Conservation (phyloP, 2,329 filamentous ascomycete species). For the Alternaria ventricosa region DNA sequence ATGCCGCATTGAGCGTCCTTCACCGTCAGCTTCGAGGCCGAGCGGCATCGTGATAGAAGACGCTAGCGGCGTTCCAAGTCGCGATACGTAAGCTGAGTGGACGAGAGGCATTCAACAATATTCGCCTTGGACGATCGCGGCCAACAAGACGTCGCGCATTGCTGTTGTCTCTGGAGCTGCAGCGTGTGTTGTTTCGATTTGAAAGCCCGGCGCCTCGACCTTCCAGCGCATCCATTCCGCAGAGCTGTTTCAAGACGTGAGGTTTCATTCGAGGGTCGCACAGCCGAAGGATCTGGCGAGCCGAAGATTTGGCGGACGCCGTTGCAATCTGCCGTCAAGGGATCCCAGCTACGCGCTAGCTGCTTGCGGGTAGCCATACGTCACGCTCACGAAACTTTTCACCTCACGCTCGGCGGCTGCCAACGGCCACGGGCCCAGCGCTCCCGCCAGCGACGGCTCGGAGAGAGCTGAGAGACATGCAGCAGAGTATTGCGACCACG, state of each 20-base stretch:
- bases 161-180: constrained; percentile 10
- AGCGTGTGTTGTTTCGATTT: constrained; percentile 20
- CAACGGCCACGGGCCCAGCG: background rate
- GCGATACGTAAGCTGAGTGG: constrained; percentile 28
- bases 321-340: constrained; percentile 14
- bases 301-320: constrained; percentile 20
- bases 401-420: constrained; percentile 8
- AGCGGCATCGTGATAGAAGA: constrained; percentile 14
- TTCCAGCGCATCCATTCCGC: constrained; percentile 18
- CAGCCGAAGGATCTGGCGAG: constrained; percentile 13
- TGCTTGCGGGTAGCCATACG: constrained; percentile 10
- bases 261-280: constrained; percentile 17
- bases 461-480: background rate
- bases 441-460: background rate
- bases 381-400: constrained; percentile 26
- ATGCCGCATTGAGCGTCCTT: constrained; percentile 32
- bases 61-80: constrained; percentile 16
- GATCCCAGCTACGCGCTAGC: constrained; percentile 11
- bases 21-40: constrained; percentile 20
- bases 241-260: constrained; percentile 18
- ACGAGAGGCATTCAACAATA: constrained; percentile 21
- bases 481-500: background rate
- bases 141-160: constrained; percentile 12
- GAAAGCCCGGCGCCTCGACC: constrained; percentile 10
- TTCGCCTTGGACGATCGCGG: constrained; percentile 4